Evolutionary conservation across 2,329 filamentous ascomycete species (phyloP).

Genomic region (Alternaria incomplexa): DNA sequence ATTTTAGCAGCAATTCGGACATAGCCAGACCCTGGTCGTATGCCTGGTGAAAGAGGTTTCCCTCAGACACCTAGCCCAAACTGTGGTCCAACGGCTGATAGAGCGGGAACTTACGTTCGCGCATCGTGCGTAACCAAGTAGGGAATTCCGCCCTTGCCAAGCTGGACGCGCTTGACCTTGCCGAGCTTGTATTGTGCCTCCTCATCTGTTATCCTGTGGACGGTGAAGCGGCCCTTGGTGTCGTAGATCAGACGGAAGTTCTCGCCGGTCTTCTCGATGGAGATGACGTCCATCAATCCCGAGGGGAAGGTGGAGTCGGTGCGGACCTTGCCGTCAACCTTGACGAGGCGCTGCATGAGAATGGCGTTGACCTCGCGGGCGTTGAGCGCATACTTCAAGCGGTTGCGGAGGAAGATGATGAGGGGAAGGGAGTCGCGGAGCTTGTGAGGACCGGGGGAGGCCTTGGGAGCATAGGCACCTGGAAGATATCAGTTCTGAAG

Average conservation of each 20-base stretch:
- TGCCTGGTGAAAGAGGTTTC: constrained; percentile 76
- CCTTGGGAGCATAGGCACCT: constrained; percentile 67
- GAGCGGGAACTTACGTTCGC: constrained; percentile 99
- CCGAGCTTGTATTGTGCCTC: constrained; percentile 99
- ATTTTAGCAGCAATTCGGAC: constrained; percentile 50
- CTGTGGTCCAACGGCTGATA: constrained; percentile 95
- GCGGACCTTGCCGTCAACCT: constrained; percentile 99
- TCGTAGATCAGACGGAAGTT: constrained; percentile 99
- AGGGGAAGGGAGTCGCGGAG: constrained; percentile 97
- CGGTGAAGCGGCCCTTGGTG: constrained; percentile 99
- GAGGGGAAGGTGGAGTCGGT: constrained; percentile 97
- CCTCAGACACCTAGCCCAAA: constrained; percentile 48
- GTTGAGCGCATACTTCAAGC: constrained; percentile 99
- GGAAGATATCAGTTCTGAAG: constrained; percentile 23
- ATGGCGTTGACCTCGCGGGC: constrained; percentile 96
- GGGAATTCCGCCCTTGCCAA: constrained; percentile 99
- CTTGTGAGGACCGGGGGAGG: constrained; percentile 94
- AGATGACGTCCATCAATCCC: constrained; percentile 99
- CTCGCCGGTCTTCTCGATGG: constrained; percentile 99
- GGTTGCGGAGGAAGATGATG: constrained; percentile 81
- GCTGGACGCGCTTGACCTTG: constrained; percentile 99
- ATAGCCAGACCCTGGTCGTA: constrained; percentile 97
- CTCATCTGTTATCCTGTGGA: constrained; percentile 98
- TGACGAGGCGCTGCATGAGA: constrained; percentile 99
- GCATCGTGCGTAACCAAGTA: constrained; percentile 99